Evolutionary conservation across 768 basidiomycete species (phyloP).

Genomic region (Leccinum barrowsii): DNA sequence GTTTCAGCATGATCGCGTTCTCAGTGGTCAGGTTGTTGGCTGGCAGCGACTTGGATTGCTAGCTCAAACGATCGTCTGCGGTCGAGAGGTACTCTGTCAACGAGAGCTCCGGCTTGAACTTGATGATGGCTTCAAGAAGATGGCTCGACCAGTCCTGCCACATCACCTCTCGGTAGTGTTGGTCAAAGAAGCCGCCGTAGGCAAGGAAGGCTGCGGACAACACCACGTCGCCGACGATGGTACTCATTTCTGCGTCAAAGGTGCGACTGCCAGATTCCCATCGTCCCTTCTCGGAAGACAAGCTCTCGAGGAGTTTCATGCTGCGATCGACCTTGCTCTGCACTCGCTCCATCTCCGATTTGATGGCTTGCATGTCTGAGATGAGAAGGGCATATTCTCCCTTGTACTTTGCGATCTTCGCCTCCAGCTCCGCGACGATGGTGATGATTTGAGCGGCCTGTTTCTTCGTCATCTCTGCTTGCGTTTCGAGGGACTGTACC

Average conservation of each 20-base stretch:
- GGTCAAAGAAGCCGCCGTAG: slow-evolving; percentile 98
- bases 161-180: slow-evolving; percentile 95
- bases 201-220: slow-evolving; percentile 95
- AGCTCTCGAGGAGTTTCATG: slow-evolving; percentile 89
- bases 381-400: slow-evolving; percentile 96
- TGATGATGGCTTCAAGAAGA: slow-evolving; percentile 83
- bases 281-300: slow-evolving; percentile 90
- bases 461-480: slow-evolving; percentile 93
- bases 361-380: slow-evolving; percentile 95
- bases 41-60: slow-evolving; percentile 96
- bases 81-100: slow-evolving; percentile 96
- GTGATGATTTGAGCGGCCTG: slow-evolving; percentile 86
- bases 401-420: slow-evolving; percentile 91
- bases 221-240: slow-evolving; percentile 94
- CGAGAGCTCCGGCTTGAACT: slow-evolving; percentile 88
- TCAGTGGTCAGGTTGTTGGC: slow-evolving; percentile 94
- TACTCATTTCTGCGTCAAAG: slow-evolving; percentile 97
- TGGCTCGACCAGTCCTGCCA: slow-evolving; percentile 95
- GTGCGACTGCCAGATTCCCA: slow-evolving; percentile 96
- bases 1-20: slow-evolving; percentile 99
- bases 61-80: slow-evolving; percentile 90
- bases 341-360: slow-evolving; percentile 95
- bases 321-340: slow-evolving; percentile 96
- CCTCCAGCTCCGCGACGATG: slow-evolving; percentile 90
- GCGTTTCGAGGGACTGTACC: slow-evolving; percentile 86